phyloP scores from a whole-genome alignment of 805 yeast species.

The Aciculoconidium aculeatum region DNA sequence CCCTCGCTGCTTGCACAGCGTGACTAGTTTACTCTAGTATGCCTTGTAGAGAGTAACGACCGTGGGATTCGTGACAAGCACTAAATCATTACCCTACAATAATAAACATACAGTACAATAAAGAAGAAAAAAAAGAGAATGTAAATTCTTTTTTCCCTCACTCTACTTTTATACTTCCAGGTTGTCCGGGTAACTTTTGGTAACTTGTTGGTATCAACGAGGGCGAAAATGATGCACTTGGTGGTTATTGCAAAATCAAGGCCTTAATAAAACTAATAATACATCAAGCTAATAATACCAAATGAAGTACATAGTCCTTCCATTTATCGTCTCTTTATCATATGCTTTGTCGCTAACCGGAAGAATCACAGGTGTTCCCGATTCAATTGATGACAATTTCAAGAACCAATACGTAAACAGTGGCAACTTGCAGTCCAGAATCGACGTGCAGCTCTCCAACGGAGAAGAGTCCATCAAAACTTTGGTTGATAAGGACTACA shows the following conservation, averaged over 20 bases:
- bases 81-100: constrained; percentile 41
- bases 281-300: too few relatives aligned
- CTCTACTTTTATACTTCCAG: constrained; percentile 8
- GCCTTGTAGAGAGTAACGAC: constrained; percentile 46
- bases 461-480: constrained; percentile 8
- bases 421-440: constrained; percentile 18
- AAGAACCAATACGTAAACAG: constrained; percentile 6
- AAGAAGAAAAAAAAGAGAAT: constrained; percentile 14
- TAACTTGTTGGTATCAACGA: too few relatives aligned
- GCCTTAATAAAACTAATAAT: too few relatives aligned
- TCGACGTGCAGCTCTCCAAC: constrained; percentile 17
- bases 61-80: constrained; percentile 23
- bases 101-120: constrained; percentile 46
- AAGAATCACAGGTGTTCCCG: constrained; percentile 23
- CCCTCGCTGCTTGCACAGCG: constrained; percentile 17
- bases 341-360: constrained; percentile 16
- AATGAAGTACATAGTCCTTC: too few relatives aligned
- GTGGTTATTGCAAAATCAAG: too few relatives aligned
- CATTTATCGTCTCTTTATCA: neutral
- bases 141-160: constrained; percentile 1
- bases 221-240: too few relatives aligned
- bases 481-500: constrained; percentile 20
- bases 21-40: constrained; percentile 40
- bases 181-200: constrained; percentile 22
- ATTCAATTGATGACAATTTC: constrained; percentile 12